phyloP scores from a whole-genome alignment of 2,329 filamentous ascomycete genomes.

The Nigrospora osmanthi region DNA sequence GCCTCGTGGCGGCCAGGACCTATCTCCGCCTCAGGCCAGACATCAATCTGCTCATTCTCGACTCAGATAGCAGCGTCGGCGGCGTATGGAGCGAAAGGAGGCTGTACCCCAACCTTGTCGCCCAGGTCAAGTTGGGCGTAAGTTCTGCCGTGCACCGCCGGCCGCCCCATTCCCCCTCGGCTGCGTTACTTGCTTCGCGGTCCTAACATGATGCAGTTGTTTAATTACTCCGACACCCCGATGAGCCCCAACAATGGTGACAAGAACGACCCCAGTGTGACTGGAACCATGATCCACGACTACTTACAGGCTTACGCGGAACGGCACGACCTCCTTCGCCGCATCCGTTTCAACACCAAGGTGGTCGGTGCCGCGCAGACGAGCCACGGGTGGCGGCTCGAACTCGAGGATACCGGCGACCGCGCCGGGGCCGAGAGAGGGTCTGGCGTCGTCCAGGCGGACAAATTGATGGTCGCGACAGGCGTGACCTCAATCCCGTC shows the following conservation, averaged over 20 bases:
- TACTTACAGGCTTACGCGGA: slow-evolving; percentile 9
- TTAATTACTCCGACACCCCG: slow-evolving; percentile 3
- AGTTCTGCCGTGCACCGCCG: not conserved
- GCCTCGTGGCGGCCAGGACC: slow-evolving; percentile 12
- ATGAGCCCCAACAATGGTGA: not conserved
- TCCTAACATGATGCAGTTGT: too few species aligned
- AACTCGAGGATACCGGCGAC: not conserved
- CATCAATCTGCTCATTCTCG: slow-evolving; percentile 13
- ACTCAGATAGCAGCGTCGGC: slow-evolving; percentile 13
- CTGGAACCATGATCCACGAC: slow-evolving; percentile 10
- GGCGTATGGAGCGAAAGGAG: slow-evolving; percentile 17
- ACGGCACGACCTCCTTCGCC: slow-evolving; percentile 9
- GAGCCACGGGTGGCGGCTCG: slow-evolving; percentile 1
- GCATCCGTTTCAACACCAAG: slow-evolving; percentile 8
- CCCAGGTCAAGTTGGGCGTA: slow-evolving; percentile 15
- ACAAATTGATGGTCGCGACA: slow-evolving; percentile 17
- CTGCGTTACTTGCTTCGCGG: too few species aligned
- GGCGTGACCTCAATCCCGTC: slow-evolving; percentile 12
- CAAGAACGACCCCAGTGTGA: slow-evolving; percentile 4
- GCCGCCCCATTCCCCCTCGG: not conserved
- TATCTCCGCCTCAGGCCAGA: slow-evolving; percentile 13
- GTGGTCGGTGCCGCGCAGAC: slow-evolving; percentile 6
- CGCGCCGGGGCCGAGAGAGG: too few species aligned
- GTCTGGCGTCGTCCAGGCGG: not conserved
- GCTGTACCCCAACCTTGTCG: slow-evolving; percentile 15